A percentile compares a stretch with the other conserved stretches of the same genome.
These are phyloP conservation scores for Plasmopara viticola DNA, from an alignment of 352 stramenopile genomes.

Conservation along the genomic window DNA sequence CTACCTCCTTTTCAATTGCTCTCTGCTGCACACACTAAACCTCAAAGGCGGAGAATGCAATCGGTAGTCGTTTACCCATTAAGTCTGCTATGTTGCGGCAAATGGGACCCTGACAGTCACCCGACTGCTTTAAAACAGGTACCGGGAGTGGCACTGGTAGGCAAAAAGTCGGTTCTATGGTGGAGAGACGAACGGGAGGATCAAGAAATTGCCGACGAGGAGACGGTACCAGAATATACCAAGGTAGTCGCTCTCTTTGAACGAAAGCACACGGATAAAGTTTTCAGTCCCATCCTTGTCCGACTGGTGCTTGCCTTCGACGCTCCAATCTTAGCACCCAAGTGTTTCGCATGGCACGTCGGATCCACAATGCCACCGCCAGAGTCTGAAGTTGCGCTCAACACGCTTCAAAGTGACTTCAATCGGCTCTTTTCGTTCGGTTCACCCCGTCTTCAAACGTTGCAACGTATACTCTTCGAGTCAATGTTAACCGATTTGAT, in stretches of 20 bases:
- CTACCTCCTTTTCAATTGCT: slow-evolving; percentile 2
- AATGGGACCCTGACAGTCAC: slow-evolving; percentile 27
- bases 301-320: slow-evolving; percentile 58
- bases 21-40: background rate
- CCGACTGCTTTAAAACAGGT: slow-evolving; percentile 30
- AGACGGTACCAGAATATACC: slow-evolving; percentile 29
- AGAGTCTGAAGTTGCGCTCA: slow-evolving; percentile 14
- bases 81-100: slow-evolving; percentile 51
- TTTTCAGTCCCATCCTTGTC: slow-evolving; percentile 58
- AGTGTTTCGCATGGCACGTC: slow-evolving; percentile 61
- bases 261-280: slow-evolving; percentile 42
- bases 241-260: slow-evolving; percentile 49
- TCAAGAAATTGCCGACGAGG: slow-evolving; percentile 7
- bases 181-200: slow-evolving; percentile 43
- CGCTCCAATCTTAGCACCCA: slow-evolving; percentile 39
- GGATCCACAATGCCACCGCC: slow-evolving; percentile 45
- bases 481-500: slow-evolving; percentile 46
- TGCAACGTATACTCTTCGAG: slow-evolving; percentile 31
- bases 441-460: slow-evolving; percentile 25
- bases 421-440: slow-evolving; percentile 12
- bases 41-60: no score
- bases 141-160: slow-evolving; percentile 36
- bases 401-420: slow-evolving; percentile 8
- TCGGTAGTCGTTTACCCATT: slow-evolving; percentile 23
- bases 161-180: slow-evolving; percentile 37